Evolutionary conservation across 805 yeast genomes (phyloP).

Genomic region (Lachancea mirantina): DNA sequence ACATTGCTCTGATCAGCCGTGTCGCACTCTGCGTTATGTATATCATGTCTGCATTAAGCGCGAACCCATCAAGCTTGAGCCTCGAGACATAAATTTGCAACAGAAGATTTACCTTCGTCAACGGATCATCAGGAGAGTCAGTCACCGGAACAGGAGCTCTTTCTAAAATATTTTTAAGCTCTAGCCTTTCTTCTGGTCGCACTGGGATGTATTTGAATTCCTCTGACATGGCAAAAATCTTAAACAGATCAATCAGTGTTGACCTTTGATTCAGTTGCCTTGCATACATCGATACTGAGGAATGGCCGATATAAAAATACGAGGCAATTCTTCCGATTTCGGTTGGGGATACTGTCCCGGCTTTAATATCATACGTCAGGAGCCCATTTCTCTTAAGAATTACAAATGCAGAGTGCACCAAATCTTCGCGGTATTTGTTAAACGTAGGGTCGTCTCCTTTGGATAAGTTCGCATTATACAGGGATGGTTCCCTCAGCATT

Average conservation of each 20-base stretch:
- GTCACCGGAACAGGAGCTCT: slow-evolving; percentile 81
- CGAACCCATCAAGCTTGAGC: slow-evolving; percentile 75
- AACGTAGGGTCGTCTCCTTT: slow-evolving; percentile 46
- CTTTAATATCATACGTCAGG: slow-evolving; percentile 46
- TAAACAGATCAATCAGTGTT: slow-evolving; percentile 64
- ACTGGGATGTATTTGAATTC: slow-evolving; percentile 83
- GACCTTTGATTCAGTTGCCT: slow-evolving; percentile 56
- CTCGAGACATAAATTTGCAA: slow-evolving; percentile 84
- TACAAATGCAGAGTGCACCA: slow-evolving; percentile 70
- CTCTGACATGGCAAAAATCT: slow-evolving; percentile 70
- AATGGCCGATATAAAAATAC: slow-evolving; percentile 71
- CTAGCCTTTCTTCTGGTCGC: slow-evolving; percentile 77
- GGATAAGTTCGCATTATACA: slow-evolving; percentile 61
- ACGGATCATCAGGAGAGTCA: slow-evolving; percentile 60
- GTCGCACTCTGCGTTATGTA: slow-evolving; percentile 92
- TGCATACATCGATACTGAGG: slow-evolving; percentile 63
- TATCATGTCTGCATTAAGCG: slow-evolving; percentile 86
- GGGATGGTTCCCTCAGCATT: slow-evolving; percentile 62
- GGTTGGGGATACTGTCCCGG: slow-evolving; percentile 47
- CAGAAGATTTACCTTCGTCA: slow-evolving; percentile 71
- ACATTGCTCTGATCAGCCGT: slow-evolving; percentile 76
- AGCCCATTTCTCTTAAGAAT: slow-evolving; percentile 51
- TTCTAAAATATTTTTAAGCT: slow-evolving; percentile 59
- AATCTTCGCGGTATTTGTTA: slow-evolving; percentile 49
- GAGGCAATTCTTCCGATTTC: slow-evolving; percentile 83